Evolutionary conservation across 345 rosid genomes (phyloP).

Genomic region (Acer yangbiense): DNA sequence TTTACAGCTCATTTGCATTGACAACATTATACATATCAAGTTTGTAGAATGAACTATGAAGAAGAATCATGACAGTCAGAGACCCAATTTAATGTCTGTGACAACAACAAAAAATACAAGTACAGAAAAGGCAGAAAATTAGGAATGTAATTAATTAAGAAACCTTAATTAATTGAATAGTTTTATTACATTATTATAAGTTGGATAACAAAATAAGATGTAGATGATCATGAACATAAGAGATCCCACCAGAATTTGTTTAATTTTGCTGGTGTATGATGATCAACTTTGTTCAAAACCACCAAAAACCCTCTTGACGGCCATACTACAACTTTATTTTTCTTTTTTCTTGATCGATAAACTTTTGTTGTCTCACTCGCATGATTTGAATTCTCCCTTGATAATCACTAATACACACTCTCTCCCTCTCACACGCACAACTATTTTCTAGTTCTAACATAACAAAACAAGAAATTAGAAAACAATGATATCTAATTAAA

Average conservation of each 20-base stretch:
- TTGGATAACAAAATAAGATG: constrained; percentile 15
- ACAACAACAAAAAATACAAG: not conserved
- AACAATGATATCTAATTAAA: not conserved
- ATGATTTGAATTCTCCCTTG: not conserved
- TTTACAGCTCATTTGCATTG: too few species aligned
- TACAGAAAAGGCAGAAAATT: not conserved
- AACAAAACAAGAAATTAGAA: not conserved
- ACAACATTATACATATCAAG: not conserved
- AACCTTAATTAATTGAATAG: not conserved
- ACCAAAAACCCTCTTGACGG: constrained; percentile 12
- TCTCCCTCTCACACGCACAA: not conserved
- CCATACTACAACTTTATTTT: constrained; percentile 1
- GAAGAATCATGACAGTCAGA: not conserved
- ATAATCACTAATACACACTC: not conserved
- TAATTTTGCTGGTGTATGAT: not conserved
- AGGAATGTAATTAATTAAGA: not conserved
- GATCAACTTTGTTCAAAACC: constrained; percentile 30
- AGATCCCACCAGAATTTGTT: constrained; percentile 10
- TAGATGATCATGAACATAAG: constrained; percentile 24
- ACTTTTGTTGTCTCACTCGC: constrained; percentile 11
- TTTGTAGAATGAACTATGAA: too few species aligned
- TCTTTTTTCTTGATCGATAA: too few species aligned
- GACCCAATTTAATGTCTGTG: not conserved
- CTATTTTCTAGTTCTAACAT: not conserved
- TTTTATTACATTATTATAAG: constrained; percentile 1